Evolutionary conservation across 2,329 filamentous ascomycete species (phyloP).

Genomic region (Colletotrichum trifolii): DNA sequence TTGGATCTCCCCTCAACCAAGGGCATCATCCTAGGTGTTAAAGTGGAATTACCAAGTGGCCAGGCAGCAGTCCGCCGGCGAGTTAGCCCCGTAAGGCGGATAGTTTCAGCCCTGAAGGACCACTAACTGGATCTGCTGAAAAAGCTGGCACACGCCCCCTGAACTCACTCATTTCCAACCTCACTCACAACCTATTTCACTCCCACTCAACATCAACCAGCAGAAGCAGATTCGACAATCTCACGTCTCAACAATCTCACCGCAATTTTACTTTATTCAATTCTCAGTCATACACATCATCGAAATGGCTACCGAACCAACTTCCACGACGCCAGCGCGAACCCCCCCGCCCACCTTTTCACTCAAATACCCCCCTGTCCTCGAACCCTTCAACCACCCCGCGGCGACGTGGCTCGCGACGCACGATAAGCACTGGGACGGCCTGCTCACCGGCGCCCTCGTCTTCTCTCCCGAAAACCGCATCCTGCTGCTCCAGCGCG

Average conservation of each 20-base stretch:
- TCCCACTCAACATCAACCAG: background rate
- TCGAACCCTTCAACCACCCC: conserved; percentile 38
- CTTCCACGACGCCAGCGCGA: background rate
- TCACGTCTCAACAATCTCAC: too few relatives aligned
- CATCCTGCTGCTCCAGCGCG: conserved; percentile 60
- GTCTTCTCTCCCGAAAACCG: conserved; percentile 48
- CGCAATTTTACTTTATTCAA: too few relatives aligned
- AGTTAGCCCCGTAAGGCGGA: conserved; percentile 5
- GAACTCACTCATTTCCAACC: too few relatives aligned
- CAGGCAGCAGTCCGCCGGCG: background rate
- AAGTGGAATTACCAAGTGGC: too few relatives aligned
- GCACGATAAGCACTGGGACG: conserved; percentile 38
- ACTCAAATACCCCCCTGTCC: conserved; percentile 35
- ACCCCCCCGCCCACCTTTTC: conserved; percentile 29
- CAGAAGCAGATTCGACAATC: background rate
- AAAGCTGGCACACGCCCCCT: background rate
- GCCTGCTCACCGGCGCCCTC: conserved; percentile 47
- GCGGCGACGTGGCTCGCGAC: conserved; percentile 34
- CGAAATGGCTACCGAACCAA: background rate
- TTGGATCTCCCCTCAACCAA: background rate
- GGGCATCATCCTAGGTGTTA: too few relatives aligned
- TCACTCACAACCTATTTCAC: background rate
- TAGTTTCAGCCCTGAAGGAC: background rate
- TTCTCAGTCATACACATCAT: too few relatives aligned
- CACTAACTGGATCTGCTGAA: background rate